Evolutionary conservation across 1,284 basidiomycete genomes (phyloP).

Genomic region (Fomes fomentarius): DNA sequence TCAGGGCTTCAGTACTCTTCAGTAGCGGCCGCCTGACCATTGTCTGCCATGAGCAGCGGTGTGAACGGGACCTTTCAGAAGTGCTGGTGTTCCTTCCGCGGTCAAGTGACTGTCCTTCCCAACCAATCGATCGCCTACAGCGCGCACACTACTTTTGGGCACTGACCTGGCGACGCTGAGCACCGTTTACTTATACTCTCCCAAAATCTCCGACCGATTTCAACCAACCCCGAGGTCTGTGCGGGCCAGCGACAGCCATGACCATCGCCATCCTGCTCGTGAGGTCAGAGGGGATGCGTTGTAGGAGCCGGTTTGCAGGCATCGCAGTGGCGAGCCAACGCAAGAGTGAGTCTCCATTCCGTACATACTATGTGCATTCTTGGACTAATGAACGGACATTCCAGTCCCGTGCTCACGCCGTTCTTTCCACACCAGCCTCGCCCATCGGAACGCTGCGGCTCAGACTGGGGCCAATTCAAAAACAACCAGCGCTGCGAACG

Average conservation of each 20-base stretch:
- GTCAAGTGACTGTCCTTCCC: constrained; percentile 22
- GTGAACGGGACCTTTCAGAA: constrained; percentile 2
- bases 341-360: constrained; percentile 20
- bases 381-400: no score
- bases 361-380: no score
- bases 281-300: constrained; percentile 19
- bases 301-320: constrained; percentile 9
- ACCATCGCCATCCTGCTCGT: constrained; percentile 23
- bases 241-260: constrained; percentile 17
- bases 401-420: constrained; percentile 31
- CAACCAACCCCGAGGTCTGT: constrained; percentile 3
- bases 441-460: constrained; percentile 27
- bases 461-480: constrained; percentile 19
- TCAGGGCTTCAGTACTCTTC: constrained; percentile 1
- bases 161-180: constrained; percentile 12
- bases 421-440: constrained; percentile 27
- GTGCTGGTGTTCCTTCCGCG: constrained; percentile 10
- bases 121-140: constrained; percentile 26
- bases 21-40: constrained; percentile 15
- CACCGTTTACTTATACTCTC: constrained; percentile 2
- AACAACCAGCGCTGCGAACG: constrained; percentile 19
- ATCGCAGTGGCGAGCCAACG: constrained; percentile 6
- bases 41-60: constrained; percentile 3
- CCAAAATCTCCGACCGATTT: background rate
- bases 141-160: constrained; percentile 7